Conservation (phyloP, 495 filamentous ascomycete species). For the Tuber calosporum region DNA sequence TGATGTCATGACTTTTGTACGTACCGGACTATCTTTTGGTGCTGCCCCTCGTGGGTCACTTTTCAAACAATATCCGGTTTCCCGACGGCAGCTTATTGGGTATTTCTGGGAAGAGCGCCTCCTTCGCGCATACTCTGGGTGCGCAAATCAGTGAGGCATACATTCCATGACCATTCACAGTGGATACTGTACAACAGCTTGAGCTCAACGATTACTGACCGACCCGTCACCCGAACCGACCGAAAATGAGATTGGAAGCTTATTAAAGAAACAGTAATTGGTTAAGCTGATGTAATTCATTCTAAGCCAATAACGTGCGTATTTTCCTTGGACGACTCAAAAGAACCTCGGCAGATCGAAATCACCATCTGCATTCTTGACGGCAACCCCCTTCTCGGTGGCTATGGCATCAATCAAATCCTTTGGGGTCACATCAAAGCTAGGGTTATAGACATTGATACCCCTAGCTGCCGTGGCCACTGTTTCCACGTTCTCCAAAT, state of each 20-base stretch:
- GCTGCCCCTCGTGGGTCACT: not conserved
- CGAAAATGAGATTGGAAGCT: not conserved
- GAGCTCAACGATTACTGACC: not conserved
- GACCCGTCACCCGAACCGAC: not conserved
- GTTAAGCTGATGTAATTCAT: not conserved
- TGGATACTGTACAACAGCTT: not conserved
- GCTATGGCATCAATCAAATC: conserved; percentile 86
- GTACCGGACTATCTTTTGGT: not conserved
- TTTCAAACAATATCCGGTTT: not conserved
- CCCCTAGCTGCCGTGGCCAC: conserved; percentile 73
- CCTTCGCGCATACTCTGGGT: not conserved
- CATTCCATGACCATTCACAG: not conserved
- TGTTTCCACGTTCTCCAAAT: conserved; percentile 53
- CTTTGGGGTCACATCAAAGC: conserved; percentile 88
- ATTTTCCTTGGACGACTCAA: conserved; percentile 24
- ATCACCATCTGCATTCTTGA: conserved; percentile 62
- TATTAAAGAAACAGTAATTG: not conserved
- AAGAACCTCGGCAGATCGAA: conserved; percentile 64
- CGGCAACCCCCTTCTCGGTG: conserved; percentile 81
- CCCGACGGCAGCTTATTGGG: not conserved
- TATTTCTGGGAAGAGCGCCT: not conserved
- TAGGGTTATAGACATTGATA: conserved; percentile 88
- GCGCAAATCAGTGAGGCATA: not conserved
- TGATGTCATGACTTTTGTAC: not conserved
- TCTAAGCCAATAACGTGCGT: not conserved